phyloP scores from a whole-genome alignment of 164 flowering plant species.

The Buxus sempervirens region DNA sequence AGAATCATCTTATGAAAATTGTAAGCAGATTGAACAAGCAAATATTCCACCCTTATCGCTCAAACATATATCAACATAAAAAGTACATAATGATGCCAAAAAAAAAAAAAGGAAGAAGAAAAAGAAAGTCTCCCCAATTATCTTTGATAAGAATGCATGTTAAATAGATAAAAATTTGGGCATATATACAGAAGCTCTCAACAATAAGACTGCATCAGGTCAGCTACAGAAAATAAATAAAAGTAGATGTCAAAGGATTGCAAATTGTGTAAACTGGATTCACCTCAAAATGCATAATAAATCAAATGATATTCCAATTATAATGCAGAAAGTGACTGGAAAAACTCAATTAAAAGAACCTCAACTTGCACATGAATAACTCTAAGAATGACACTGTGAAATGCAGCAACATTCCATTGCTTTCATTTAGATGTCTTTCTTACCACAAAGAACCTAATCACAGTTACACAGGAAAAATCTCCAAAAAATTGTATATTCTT shows the following conservation, averaged over 20 bases:
- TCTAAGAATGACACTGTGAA: background rate
- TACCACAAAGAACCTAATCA: too few relatives aligned
- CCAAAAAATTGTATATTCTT: too few relatives aligned
- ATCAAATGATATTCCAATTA: background rate
- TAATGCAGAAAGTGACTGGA: background rate
- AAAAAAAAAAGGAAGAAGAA: background rate
- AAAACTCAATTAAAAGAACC: background rate
- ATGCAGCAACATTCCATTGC: too few relatives aligned
- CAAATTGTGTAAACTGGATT: background rate
- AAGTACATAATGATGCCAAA: background rate
- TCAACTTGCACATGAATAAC: background rate
- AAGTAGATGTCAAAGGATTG: background rate
- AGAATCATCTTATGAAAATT: background rate
- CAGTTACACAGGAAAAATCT: too few relatives aligned
- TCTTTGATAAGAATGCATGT: too few relatives aligned
- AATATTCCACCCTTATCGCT: background rate
- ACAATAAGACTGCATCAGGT: background rate
- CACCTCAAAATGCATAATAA: background rate
- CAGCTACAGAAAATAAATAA: background rate
- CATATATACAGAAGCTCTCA: background rate
- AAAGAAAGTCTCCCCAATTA: background rate
- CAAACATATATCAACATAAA: conserved; percentile 9
- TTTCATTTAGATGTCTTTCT: too few relatives aligned
- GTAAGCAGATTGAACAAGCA: background rate
- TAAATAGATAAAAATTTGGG: background rate